Conservation (phyloP, 306 rosid species). For the Carpinus viminea region DNA sequence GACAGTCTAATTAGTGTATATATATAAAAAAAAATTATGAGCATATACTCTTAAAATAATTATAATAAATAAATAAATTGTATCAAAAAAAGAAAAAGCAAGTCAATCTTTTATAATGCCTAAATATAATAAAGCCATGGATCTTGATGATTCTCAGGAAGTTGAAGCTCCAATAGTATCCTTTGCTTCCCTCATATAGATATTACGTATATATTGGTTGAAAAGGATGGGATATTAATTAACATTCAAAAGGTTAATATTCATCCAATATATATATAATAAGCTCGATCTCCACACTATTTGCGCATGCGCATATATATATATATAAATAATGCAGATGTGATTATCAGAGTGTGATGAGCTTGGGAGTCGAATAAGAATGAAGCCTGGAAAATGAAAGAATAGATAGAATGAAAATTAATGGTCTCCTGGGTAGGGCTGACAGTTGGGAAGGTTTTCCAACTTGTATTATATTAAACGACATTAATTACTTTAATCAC, state of each 20-base stretch:
- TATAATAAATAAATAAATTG: too few relatives aligned
- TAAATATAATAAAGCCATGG: too few relatives aligned
- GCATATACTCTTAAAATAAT: too few relatives aligned
- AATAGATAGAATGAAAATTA: not conserved
- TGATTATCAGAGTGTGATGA: not conserved
- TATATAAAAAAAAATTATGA: too few relatives aligned
- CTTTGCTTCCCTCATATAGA: too few relatives aligned
- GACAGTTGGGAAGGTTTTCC: conserved; percentile 5
- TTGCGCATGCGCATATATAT: too few relatives aligned
- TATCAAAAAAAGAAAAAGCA: too few relatives aligned
- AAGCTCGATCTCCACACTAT: too few relatives aligned
- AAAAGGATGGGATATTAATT: not conserved
- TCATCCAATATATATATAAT: not conserved
- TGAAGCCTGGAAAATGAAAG: not conserved
- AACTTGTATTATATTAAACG: not conserved
- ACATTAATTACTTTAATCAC: not conserved
- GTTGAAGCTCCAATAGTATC: too few relatives aligned
- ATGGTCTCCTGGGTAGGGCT: not conserved
- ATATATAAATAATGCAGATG: not conserved
- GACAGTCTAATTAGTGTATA: too few relatives aligned
- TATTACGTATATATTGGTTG: too few relatives aligned
- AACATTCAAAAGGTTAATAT: not conserved
- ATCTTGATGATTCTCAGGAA: not conserved
- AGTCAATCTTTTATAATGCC: too few relatives aligned
- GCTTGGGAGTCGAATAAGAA: not conserved